phyloP scores from a whole-genome alignment of 495 filamentous ascomycete genomes.

The Penicillium manginii region DNA sequence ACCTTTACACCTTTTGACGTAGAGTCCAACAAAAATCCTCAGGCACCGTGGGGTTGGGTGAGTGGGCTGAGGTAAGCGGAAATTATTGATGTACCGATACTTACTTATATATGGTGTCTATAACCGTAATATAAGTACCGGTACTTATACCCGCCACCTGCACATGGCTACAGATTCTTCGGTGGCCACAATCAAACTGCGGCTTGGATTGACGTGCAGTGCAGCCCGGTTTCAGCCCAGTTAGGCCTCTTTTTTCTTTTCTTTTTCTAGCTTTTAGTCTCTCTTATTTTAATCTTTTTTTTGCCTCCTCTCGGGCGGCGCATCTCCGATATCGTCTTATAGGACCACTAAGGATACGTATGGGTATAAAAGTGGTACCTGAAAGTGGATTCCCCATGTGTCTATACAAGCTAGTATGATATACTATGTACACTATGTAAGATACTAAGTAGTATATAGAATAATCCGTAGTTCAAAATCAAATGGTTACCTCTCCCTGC shows the following conservation, averaged over 20 bases:
- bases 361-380: too few relatives aligned
- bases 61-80: constrained; percentile 33
- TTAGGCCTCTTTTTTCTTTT: neutral
- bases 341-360: too few relatives aligned
- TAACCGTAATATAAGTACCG: neutral
- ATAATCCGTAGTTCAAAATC: too few relatives aligned
- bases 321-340: too few relatives aligned
- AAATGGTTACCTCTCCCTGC: too few relatives aligned
- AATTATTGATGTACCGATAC: constrained; percentile 17
- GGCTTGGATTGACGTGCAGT: neutral
- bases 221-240: neutral
- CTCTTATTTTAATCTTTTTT: too few relatives aligned
- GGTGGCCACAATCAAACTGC: neutral
- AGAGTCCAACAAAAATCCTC: constrained; percentile 44
- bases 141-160: neutral
- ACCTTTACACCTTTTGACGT: constrained; percentile 37
- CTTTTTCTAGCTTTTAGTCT: too few relatives aligned
- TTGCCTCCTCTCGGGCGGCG: too few relatives aligned
- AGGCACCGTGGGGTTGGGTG: constrained; percentile 45
- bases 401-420: too few relatives aligned
- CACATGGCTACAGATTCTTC: neutral
- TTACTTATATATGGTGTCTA: neutral
- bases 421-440: too few relatives aligned
- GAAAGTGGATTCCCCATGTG: too few relatives aligned
- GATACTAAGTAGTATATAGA: too few relatives aligned